These are phyloP conservation scores for Ceratocystis papillata DNA, from an alignment of 2,329 filamentous ascomycete species.

Conservation along the genomic window DNA sequence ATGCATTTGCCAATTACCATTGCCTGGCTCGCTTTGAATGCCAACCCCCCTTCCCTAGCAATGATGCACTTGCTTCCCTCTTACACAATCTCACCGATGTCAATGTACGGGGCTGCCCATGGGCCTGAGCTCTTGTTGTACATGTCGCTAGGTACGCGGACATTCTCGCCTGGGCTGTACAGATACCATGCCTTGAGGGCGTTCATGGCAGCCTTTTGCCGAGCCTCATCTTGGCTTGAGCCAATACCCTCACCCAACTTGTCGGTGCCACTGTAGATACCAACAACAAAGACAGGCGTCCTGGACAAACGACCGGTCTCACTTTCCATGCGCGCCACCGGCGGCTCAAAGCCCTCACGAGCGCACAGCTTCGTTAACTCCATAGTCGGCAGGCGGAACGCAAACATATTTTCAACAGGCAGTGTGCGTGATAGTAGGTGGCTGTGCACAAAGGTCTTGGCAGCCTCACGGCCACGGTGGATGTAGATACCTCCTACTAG, in stretches of 20 bases:
- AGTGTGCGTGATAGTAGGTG: slow-evolving; percentile 76
- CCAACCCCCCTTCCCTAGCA: no score
- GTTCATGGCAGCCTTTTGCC: slow-evolving; percentile 68
- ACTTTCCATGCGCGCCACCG: slow-evolving; percentile 74
- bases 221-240: slow-evolving; percentile 63
- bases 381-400: slow-evolving; percentile 70
- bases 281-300: slow-evolving; percentile 85
- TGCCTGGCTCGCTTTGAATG: neutral
- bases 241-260: slow-evolving; percentile 88
- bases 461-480: slow-evolving; percentile 67
- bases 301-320: slow-evolving; percentile 81
- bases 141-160: slow-evolving; percentile 59
- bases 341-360: slow-evolving; percentile 77
- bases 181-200: slow-evolving; percentile 92
- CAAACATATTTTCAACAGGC: slow-evolving; percentile 66
- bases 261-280: slow-evolving; percentile 82
- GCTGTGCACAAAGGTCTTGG: slow-evolving; percentile 69
- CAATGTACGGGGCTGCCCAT: slow-evolving; percentile 58
- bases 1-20: neutral
- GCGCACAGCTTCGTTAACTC: slow-evolving; percentile 76
- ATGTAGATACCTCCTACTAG: slow-evolving; percentile 76
- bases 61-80: neutral
- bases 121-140: slow-evolving; percentile 48
- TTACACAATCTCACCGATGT: slow-evolving; percentile 58
- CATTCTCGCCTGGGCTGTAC: slow-evolving; percentile 63